A percentile compares a stretch with the other conserved stretches of the same genome.
Conservation (phyloP, 2,329 filamentous ascomycete genomes). For the Berkeleyomyces rouxiae region DNA sequence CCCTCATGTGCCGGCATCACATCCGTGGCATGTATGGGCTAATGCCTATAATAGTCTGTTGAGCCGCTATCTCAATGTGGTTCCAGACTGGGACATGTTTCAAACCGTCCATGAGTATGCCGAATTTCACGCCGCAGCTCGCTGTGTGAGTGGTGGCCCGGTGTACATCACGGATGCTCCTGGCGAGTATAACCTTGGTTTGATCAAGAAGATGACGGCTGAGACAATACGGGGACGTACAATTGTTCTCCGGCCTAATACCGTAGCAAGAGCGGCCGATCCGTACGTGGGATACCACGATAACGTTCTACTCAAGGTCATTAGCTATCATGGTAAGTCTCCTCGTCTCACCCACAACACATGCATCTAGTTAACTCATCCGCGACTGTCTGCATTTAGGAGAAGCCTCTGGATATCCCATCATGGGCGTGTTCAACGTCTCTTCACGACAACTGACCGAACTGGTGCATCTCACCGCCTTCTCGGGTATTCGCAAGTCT, state of each 20-base stretch:
- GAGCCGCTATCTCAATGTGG: conserved; percentile 66
- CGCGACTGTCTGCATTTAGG: conserved; percentile 19
- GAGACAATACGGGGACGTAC: conserved; percentile 54
- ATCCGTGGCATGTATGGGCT: conserved; percentile 89
- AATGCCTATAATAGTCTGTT: conserved; percentile 82
- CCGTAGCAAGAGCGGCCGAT: conserved; percentile 53
- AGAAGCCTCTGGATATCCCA: conserved; percentile 50
- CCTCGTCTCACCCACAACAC: no score
- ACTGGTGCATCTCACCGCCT: conserved; percentile 51
- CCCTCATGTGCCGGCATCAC: conserved; percentile 60
- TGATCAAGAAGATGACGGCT: conserved; percentile 72
- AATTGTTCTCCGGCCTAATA: conserved; percentile 63
- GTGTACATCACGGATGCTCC: conserved; percentile 90
- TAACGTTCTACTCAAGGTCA: conserved; percentile 55
- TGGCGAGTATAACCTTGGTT: conserved; percentile 55
- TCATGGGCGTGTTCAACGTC: conserved; percentile 77
- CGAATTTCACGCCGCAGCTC: conserved; percentile 73
- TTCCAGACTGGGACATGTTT: conserved; percentile 71
- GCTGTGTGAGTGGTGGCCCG: conserved; percentile 78
- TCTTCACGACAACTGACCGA: conserved; percentile 45
- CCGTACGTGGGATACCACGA: conserved; percentile 65
- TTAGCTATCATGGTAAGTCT: conserved; percentile 52
- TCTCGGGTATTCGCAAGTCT: conserved; percentile 45
- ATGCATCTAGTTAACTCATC: not conserved
- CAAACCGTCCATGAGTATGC: conserved; percentile 51